Base-by-base conservation (phyloP, 352 stramenopile species). In the Pythium phragmiticola region DNA sequence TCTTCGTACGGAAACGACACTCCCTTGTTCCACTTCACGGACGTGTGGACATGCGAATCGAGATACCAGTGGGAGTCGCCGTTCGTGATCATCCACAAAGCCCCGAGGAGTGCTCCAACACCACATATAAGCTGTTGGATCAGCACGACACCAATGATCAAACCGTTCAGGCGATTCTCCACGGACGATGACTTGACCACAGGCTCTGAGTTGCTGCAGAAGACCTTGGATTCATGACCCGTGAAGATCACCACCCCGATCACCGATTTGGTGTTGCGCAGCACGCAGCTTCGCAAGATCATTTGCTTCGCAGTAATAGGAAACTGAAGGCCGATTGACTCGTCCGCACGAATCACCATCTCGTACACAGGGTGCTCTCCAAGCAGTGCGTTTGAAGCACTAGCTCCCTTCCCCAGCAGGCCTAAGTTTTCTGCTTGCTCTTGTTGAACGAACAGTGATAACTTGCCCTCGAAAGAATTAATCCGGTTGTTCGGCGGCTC, bases 201-300 rank as follows among this genome's bases (percentile, higher is more conserved):
- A 14, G 80, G 79, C 16, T 90, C 78, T 7, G 78, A 89, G 56
- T 91, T 91, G 66, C 82, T 92, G 57, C 83, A 92, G 55, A 90
- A 90, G 0, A 94, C 82, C 54, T 94, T 94, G 4, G 83, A 89
- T 60, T 94, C 85, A 47, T 91, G 85, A 13, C 85, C 85, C 8
- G 91, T 98, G 64, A 98, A 97, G 45, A 98, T 72, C 37, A 96
- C 88, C 55, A 96, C 68, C 0, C 92, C 88, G 30, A 84, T 85
- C 4, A 97, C 72, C 2, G 74, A 89, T 23, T 75, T 74, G 11
- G 91, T 98, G 63, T 97, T 97, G 13, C 89, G 79, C 8, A 98
- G 73, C 46, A 94, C 77, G 53, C 88, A 96, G 30, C 88, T 96
- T 9, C 92, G 86, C 13, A 98, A 68, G 43, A 98, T 68, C 72